A percentile compares a stretch with the other conserved stretches of the same genome.
Evolutionary conservation across 441 rosid genomes (phyloP).

Genomic region (Populus hybrid): DNA sequence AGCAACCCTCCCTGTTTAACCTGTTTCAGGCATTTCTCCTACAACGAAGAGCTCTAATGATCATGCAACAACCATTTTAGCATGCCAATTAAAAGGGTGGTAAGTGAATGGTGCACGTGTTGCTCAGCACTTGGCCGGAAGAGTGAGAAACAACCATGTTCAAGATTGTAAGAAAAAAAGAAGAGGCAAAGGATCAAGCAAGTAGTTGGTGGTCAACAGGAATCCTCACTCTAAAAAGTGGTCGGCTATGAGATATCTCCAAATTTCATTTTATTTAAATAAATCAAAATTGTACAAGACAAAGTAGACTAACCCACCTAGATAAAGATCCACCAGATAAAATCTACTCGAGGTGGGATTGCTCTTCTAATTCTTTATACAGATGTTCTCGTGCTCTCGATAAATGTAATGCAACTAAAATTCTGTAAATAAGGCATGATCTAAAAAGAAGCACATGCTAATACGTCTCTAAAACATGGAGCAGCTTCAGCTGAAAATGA

Average conservation of each 20-base stretch:
- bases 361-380: background rate
- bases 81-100: too few relatives aligned
- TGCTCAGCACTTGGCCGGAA: too few relatives aligned
- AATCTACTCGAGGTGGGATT: background rate
- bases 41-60: too few relatives aligned
- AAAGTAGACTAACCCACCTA: background rate
- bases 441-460: background rate
- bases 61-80: too few relatives aligned
- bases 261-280: too few relatives aligned
- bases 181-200: too few relatives aligned
- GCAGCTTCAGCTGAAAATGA: background rate
- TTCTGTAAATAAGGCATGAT: background rate
- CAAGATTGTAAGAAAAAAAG: too few relatives aligned
- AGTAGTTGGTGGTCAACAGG: too few relatives aligned
- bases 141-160: too few relatives aligned
- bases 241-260: background rate
- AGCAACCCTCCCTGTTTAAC: too few relatives aligned
- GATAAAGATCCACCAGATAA: background rate
- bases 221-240: background rate
- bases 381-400: background rate
- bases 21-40: too few relatives aligned
- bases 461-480: background rate
- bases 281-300: background rate
- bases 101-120: too few relatives aligned
- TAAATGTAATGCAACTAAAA: constrained; percentile 1